These are phyloP conservation scores for Eremothecium cymbalariae DNA, from an alignment of 1,139 yeast genomes.

Conservation along the genomic window DNA sequence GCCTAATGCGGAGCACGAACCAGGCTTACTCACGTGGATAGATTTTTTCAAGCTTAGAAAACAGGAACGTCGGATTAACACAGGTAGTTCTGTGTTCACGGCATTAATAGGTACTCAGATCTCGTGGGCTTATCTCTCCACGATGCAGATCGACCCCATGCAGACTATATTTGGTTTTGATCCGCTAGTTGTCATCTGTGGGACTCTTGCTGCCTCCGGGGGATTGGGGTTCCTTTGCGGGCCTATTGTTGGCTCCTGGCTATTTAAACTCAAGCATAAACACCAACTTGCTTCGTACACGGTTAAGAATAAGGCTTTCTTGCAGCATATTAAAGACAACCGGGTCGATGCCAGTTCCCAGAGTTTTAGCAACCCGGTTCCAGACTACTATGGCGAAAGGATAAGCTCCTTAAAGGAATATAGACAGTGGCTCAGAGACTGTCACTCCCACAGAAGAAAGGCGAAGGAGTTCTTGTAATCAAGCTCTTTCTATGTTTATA, in stretches of 20 bases:
- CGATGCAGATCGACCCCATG: slow-evolving; percentile 76
- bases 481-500: not conserved
- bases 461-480: slow-evolving; percentile 63
- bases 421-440: slow-evolving; percentile 93
- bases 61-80: slow-evolving; percentile 62
- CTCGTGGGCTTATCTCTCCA: slow-evolving; percentile 72
- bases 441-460: slow-evolving; percentile 83
- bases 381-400: slow-evolving; percentile 95
- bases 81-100: slow-evolving; percentile 58
- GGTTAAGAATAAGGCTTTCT: slow-evolving; percentile 61
- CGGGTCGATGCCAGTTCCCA: slow-evolving; percentile 94
- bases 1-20: too few relatives aligned
- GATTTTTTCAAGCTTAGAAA: slow-evolving; percentile 71
- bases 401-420: slow-evolving; percentile 80
- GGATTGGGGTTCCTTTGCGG: slow-evolving; percentile 76
- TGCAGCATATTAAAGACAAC: slow-evolving; percentile 63
- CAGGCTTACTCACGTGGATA: slow-evolving; percentile 45
- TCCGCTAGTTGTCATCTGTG: slow-evolving; percentile 68
- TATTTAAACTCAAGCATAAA: slow-evolving; percentile 53
- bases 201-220: slow-evolving; percentile 60
- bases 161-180: slow-evolving; percentile 79
- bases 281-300: slow-evolving; percentile 41
- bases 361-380: slow-evolving; percentile 88
- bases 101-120: slow-evolving; percentile 59
- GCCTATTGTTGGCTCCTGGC: slow-evolving; percentile 65